Evolutionary conservation across 345 rosid species (phyloP).

Genomic region (Boechera retrofracta): DNA sequence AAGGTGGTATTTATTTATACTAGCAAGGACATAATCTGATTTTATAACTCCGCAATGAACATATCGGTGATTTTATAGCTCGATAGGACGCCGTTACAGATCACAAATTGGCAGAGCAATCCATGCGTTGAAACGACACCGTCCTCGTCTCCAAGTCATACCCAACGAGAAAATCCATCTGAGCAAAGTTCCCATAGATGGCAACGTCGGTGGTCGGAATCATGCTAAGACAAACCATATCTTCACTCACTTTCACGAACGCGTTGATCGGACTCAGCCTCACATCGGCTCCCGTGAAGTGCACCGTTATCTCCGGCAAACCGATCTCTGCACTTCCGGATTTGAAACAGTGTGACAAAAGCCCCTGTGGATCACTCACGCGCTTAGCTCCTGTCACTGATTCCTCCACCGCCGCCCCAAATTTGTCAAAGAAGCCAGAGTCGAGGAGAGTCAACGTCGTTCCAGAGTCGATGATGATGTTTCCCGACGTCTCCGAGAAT

Average conservation of each 20-base stretch:
- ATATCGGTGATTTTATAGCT: not conserved
- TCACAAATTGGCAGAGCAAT: conserved; percentile 47
- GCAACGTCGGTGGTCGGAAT: conserved; percentile 27
- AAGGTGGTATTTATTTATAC: not conserved
- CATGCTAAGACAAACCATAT: conserved; percentile 53
- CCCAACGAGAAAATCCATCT: conserved; percentile 59
- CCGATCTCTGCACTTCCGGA: not conserved
- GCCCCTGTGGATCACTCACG: conserved; percentile 38
- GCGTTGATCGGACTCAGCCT: conserved; percentile 42
- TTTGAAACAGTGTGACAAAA: conserved; percentile 52
- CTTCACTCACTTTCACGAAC: conserved; percentile 48
- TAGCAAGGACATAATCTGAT: not conserved
- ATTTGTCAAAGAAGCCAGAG: conserved; percentile 24
- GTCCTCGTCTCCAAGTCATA: conserved; percentile 48
- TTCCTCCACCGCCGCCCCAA: conserved; percentile 37
- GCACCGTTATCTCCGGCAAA: conserved; percentile 49
- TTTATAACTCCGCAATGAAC: not conserved
- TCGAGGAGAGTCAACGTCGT: conserved; percentile 60
- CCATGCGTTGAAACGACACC: conserved; percentile 56
- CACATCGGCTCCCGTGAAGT: conserved; percentile 56
- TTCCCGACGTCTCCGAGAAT: conserved; percentile 36
- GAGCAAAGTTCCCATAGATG: conserved; percentile 60
- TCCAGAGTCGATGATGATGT: conserved; percentile 73
- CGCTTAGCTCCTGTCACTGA: conserved; percentile 32
- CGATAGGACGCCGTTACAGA: not conserved